Conservation (phyloP, 169 alveolate genomes). For the Cryptosporidium sp. region DNA sequence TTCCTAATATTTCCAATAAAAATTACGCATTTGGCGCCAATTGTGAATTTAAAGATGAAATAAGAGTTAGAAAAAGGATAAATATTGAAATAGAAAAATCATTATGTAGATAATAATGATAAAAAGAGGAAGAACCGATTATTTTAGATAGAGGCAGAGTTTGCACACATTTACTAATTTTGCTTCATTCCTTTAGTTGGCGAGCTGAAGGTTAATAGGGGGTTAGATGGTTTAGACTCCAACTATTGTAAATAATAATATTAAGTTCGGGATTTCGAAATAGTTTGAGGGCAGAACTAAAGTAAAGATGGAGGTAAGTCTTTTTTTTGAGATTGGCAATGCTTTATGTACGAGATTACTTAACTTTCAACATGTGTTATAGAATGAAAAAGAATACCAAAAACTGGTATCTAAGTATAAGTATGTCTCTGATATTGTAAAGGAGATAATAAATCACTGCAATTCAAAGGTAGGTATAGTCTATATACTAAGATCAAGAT, state of each 20-base stretch:
- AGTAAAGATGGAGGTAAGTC: background rate
- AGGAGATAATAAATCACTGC: conserved; percentile 12
- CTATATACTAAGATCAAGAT: background rate
- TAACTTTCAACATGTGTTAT: background rate
- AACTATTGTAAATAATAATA: too few relatives aligned
- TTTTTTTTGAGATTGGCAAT: background rate
- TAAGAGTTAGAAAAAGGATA: background rate
- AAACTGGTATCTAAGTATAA: conserved; percentile 12
- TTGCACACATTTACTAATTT: background rate
- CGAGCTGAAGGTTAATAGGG: background rate
- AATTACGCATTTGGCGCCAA: conserved; percentile 16
- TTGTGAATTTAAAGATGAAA: conserved; percentile 2
- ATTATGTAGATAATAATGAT: background rate
- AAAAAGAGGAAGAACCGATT: background rate
- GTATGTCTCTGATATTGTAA: background rate
- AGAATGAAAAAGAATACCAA: background rate
- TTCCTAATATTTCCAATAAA: background rate
- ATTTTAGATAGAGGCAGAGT: background rate
- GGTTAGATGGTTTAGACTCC: background rate
- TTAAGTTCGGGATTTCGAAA: background rate
- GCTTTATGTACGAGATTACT: background rate
- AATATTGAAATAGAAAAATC: background rate
- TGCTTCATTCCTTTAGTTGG: background rate
- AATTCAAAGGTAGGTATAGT: conserved; percentile 39
- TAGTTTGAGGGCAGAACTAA: background rate